Evolutionary conservation across 2,329 filamentous ascomycete genomes (phyloP), one percentile per base, ranked within the genome.

Genomic region (Microdochium nivale): DNA sequence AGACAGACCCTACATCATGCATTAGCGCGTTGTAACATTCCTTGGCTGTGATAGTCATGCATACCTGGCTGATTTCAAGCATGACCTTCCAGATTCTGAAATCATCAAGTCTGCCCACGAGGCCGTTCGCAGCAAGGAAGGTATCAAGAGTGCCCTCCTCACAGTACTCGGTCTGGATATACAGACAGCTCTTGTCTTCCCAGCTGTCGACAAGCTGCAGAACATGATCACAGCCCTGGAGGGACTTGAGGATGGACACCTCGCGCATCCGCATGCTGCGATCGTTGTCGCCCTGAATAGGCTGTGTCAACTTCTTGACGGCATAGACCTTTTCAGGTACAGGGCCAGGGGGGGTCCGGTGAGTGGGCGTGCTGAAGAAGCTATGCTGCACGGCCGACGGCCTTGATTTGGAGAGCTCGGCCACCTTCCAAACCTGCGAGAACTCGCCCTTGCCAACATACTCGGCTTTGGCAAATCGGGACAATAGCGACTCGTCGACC

Each of bases 21-120:
- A 19, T 48, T 49, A 52, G 48, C 25, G 35, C 5, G 10, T 46
- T 14, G n/a, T 9, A 19, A 37, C 14, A 16, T 16, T 14, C n/a
- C 8, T 9, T 16, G 56, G 71, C 59, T 65, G 62, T 55, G 51
- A 64, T 54, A 64, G 55, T 48, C 3, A 51, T 47, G 75, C 86
- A 71, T 80, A 94, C 90, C 75, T 87, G 74, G 61, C 85, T 80
- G 53, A 96, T 70, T 67, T 99, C 94, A 43, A 96, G 80, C 60
- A 97, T 74, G 53, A 97, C 92, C 73, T 99, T 99, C 90, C 94
- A 99, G 67, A 97, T 96, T 55, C 94, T 83, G 71, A 99, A 99
- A 67, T 97, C 94, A 68, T 99, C 94, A 58, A 99, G 72, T 59
- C 92, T 82, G 47, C 90, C 91, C 65, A 88, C 90, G 55, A 86